Evolutionary conservation across 352 stramenopile species (phyloP).

Genomic region (Thraustochytrium sp.): DNA sequence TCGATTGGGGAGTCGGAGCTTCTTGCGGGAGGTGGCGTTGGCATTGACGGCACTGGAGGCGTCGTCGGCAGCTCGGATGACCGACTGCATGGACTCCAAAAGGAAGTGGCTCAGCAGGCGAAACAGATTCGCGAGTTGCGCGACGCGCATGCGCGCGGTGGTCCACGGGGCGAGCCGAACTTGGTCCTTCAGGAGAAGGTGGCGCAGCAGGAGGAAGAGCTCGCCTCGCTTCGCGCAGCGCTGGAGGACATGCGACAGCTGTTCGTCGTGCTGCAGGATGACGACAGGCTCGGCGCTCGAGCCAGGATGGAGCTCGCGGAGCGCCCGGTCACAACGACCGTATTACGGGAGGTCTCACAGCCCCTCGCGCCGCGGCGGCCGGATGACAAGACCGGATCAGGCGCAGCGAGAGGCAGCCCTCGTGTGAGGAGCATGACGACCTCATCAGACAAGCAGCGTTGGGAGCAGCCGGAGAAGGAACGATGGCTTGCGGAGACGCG

Average conservation of each 20-base stretch:
- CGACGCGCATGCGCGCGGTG: background rate
- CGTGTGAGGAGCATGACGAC: no score
- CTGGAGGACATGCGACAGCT: conserved; percentile 16
- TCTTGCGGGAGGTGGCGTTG: no score
- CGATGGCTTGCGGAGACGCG: background rate
- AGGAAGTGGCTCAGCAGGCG: background rate
- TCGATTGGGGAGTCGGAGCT: no score
- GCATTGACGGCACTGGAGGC: no score
- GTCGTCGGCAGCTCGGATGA: no score
- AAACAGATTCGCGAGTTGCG: background rate
- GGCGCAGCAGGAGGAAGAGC: background rate
- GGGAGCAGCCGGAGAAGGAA: background rate
- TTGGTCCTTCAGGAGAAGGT: background rate
- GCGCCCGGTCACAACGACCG: background rate
- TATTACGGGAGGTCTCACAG: no score
- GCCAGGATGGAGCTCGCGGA: background rate
- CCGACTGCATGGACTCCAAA: background rate
- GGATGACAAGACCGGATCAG: background rate
- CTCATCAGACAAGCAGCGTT: background rate
- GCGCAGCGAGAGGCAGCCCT: no score
- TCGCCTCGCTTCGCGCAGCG: background rate
- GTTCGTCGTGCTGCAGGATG: conserved; percentile 12
- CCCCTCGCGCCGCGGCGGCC: background rate
- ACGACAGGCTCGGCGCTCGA: no score
- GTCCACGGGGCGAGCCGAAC: background rate